Evolutionary conservation across 2,329 filamentous ascomycete species (phyloP).

Genomic region (Phaeosphaeria sp.): DNA sequence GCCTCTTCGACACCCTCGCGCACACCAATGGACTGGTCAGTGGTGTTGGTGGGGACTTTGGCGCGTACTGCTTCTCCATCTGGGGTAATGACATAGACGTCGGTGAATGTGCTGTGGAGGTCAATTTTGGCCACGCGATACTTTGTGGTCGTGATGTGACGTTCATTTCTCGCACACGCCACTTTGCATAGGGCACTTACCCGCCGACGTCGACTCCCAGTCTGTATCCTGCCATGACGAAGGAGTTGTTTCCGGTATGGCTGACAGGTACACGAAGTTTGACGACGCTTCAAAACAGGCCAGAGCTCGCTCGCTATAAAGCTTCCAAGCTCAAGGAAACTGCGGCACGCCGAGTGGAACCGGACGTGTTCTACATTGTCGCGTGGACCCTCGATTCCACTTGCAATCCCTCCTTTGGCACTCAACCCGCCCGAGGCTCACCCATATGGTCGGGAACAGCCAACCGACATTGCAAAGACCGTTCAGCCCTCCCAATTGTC

Average conservation of each 20-base stretch:
- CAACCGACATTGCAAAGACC: slow-evolving; percentile 5
- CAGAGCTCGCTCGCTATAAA: slow-evolving; percentile 16
- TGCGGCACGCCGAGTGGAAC: slow-evolving; percentile 1
- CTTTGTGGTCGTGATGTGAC: slow-evolving; percentile 1
- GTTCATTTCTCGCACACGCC: neutral
- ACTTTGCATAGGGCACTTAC: slow-evolving; percentile 24
- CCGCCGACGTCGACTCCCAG: slow-evolving; percentile 45
- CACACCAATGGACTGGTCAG: slow-evolving; percentile 58
- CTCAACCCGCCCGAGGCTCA: neutral
- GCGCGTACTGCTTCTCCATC: slow-evolving; percentile 53
- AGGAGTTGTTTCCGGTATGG: neutral
- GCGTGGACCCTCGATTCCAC: neutral
- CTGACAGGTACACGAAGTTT: neutral
- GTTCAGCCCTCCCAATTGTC: neutral
- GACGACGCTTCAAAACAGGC: neutral
- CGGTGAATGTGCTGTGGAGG: slow-evolving; percentile 53
- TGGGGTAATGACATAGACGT: slow-evolving; percentile 57
- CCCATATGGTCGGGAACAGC: slow-evolving; percentile 3
- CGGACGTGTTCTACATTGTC: neutral
- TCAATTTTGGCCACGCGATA: neutral
- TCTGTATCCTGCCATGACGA: slow-evolving; percentile 30
- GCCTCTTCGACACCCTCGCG: slow-evolving; percentile 55
- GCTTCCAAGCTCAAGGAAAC: neutral
- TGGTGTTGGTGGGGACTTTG: slow-evolving; percentile 55
- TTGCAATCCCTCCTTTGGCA: neutral